Conservation (phyloP, 208 protist genomes). For the Crithidia brevicula region DNA sequence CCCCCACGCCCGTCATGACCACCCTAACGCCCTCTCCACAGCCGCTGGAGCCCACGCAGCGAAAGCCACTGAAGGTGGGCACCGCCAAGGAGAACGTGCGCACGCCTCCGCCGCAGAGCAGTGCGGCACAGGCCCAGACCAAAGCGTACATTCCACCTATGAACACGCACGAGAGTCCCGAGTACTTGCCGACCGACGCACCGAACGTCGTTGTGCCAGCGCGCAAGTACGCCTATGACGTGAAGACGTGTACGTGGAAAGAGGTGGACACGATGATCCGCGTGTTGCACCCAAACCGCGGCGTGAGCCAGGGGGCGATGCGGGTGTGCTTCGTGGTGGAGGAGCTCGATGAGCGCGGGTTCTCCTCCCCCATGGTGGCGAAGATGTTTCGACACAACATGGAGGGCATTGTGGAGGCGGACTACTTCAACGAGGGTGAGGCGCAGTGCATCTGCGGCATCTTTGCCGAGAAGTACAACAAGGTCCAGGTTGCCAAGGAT, state of each 20-base stretch:
- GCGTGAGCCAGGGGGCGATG: slow-evolving; percentile 73
- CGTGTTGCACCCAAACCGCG: slow-evolving; percentile 55
- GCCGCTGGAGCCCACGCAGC: neutral
- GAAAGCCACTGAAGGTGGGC: neutral
- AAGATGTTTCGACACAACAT: slow-evolving; percentile 84
- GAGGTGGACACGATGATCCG: slow-evolving; percentile 61
- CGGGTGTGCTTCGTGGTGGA: slow-evolving; percentile 84
- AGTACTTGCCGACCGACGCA: slow-evolving; percentile 32
- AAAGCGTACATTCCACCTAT: slow-evolving; percentile 11
- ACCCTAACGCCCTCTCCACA: neutral
- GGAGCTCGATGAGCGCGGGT: slow-evolving; percentile 74
- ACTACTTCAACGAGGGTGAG: slow-evolving; percentile 90
- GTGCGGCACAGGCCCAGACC: neutral
- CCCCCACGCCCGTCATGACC: neutral
- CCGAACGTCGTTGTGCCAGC: slow-evolving; percentile 46
- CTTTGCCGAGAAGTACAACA: slow-evolving; percentile 85
- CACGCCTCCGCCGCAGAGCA: neutral
- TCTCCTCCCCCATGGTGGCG: slow-evolving; percentile 62
- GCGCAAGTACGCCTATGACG: slow-evolving; percentile 72
- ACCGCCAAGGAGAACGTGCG: neutral
- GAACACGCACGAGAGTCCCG: slow-evolving; percentile 23
- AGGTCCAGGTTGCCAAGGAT: slow-evolving; percentile 23
- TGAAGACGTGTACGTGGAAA: slow-evolving; percentile 62
- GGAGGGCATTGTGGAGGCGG: slow-evolving; percentile 61
- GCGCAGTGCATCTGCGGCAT: slow-evolving; percentile 86